Evolutionary conservation across 108 stramenopile species (phyloP), one percentile per base, ranked within the genome.

Genomic region (Fistulifera pelliculosa): DNA sequence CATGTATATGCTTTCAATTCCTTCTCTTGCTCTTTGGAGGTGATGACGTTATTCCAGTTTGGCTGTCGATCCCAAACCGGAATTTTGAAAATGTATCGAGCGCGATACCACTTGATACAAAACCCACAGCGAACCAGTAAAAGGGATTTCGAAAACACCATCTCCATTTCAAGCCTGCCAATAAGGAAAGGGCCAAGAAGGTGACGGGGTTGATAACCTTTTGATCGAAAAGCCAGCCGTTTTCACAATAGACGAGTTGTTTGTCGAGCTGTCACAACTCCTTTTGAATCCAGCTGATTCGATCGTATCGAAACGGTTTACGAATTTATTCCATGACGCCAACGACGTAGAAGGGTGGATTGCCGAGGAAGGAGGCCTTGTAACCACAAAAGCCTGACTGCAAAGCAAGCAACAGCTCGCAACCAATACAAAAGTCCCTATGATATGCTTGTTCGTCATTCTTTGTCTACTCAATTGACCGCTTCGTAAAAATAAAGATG

Each of bases 41-140:
- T 90, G 25, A 90, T 76, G 27, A 90, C 80, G 61, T 79, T 84
- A 62, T 86, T 86, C 88, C 87, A 89, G 68, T 89, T 84, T 2
- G 87, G 87, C 63, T 89, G 87, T 62, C 83, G 79, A 60, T 89
- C 87, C 87, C 83, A 85, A 0, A 89, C 81, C 22, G 87, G 83
- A 61, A 89, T 78, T 62, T 89, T 89, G 44, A 69, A 85, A 21
- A 89, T 72, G 52, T 85, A 89, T 27, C 83, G 70, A 10, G 87
- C 83, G 23, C 87, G 75, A 54, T 83, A 89, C 87, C 87, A 89
- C 56, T 89, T 89, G 75, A 75, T 64, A 26, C 71, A 56, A 64
- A 89, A 83, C 77, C 87, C 23, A 61, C 64, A 15, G 62, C 66
- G 27, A 83, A 54, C 63, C 62, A 68, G 41, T 50, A 63, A 40